Percentiles rank a stretch among this genome's conserved stretches.
Evolutionary conservation across 345 rosid species (phyloP).

Genomic region (Eutrema japonicum): DNA sequence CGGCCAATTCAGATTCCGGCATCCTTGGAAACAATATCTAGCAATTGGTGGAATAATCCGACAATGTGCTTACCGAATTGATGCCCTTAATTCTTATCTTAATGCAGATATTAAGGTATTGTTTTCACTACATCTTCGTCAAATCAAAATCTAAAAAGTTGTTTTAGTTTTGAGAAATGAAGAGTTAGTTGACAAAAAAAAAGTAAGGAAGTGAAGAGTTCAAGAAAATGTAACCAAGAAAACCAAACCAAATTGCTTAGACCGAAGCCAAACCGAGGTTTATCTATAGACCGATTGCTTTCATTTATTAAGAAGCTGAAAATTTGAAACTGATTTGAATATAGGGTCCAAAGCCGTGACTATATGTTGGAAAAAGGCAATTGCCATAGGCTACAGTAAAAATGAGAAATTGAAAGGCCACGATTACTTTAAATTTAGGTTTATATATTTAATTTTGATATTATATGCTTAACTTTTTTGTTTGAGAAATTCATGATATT

Average conservation of each 20-base stretch:
- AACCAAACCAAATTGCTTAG: not conserved
- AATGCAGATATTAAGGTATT: slow-evolving; percentile 50
- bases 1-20: slow-evolving; percentile 68
- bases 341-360: too few species aligned
- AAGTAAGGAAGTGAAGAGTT: not conserved
- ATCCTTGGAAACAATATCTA: slow-evolving; percentile 80
- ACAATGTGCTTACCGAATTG: slow-evolving; percentile 66
- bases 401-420: too few species aligned
- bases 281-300: not conserved
- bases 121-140: not conserved
- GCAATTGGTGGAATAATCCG: slow-evolving; percentile 55
- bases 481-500: too few species aligned
- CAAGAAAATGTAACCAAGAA: not conserved
- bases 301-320: not conserved
- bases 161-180: not conserved
- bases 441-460: too few species aligned
- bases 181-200: too few species aligned
- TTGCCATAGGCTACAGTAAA: too few species aligned
- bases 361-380: too few species aligned
- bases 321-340: too few species aligned
- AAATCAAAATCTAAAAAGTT: not conserved
- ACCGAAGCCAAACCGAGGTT: not conserved
- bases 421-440: too few species aligned
- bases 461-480: too few species aligned
- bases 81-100: slow-evolving; percentile 62